Conservation (phyloP, 192 early-diverging fungal genomes). For the Mortierella claussenii region DNA sequence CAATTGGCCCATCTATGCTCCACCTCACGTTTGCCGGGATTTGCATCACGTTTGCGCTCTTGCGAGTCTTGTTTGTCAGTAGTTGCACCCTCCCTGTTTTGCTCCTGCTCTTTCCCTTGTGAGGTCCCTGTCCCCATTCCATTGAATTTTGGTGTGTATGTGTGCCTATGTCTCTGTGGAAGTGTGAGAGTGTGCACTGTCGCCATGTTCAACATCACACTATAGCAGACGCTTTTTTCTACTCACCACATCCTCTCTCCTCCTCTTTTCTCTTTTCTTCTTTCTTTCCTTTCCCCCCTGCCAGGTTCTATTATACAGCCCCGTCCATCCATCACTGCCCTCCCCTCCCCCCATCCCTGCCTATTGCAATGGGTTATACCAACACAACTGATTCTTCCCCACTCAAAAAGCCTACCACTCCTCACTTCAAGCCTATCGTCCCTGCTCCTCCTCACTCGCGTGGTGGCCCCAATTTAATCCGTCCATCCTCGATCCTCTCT, state of each 20-base stretch:
- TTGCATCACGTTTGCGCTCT: constrained; percentile 40
- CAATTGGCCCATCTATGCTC: constrained; percentile 26
- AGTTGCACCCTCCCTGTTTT: too few species aligned
- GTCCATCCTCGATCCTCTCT: constrained; percentile 1
- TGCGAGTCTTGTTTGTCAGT: constrained; percentile 6
- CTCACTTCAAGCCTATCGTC: constrained; percentile 25
- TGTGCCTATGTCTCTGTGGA: too few species aligned
- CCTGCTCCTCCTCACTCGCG: constrained; percentile 30
- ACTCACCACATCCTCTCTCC: background rate
- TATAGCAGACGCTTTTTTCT: too few species aligned
- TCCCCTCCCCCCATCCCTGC: background rate
- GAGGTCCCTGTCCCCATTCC: background rate
- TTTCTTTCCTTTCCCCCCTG: background rate
- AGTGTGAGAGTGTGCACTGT: too few species aligned
- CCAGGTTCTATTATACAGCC: background rate
- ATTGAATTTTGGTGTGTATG: too few species aligned
- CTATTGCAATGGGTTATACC: constrained; percentile 16
- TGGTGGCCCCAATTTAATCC: constrained; percentile 4
- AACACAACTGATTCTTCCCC: constrained; percentile 17
- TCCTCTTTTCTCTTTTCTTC: background rate
- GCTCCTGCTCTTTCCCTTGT: background rate
- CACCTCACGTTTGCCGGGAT: constrained; percentile 33
- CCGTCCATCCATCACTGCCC: background rate
- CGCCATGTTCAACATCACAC: too few species aligned
- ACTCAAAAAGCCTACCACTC: constrained; percentile 11